Evolutionary conservation across 805 yeast species (phyloP).

Genomic region (Scheffersomyces spartinae): DNA sequence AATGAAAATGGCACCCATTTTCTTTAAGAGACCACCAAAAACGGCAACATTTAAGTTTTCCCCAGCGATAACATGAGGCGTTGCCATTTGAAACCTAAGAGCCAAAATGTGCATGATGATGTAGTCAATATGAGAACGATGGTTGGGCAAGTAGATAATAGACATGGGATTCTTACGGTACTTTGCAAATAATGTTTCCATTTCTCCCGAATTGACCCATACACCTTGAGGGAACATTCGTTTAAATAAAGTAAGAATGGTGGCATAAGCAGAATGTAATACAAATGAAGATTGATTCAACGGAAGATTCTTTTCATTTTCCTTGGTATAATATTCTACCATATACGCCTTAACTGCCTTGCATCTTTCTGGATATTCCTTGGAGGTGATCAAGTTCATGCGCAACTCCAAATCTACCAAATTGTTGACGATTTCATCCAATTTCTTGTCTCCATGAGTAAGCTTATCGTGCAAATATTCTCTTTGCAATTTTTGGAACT

Average conservation of each 20-base stretch:
- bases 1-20: constrained; percentile 46
- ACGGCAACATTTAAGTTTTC: constrained; percentile 51
- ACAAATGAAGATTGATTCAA: constrained; percentile 14
- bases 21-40: constrained; percentile 38
- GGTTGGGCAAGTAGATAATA: constrained; percentile 44
- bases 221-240: constrained; percentile 33
- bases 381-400: constrained; percentile 24
- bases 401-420: constrained; percentile 26
- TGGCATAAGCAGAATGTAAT: constrained; percentile 21
- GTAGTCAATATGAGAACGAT: constrained; percentile 52
- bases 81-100: constrained; percentile 40
- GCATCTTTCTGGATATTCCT: constrained; percentile 20
- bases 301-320: constrained; percentile 28
- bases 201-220: constrained; percentile 23
- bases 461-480: constrained; percentile 22
- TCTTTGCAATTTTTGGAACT: constrained; percentile 16
- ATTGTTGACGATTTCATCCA: constrained; percentile 23
- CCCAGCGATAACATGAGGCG: constrained; percentile 55
- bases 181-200: constrained; percentile 15
- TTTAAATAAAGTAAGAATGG: constrained; percentile 19
- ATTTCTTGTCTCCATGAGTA: constrained; percentile 17
- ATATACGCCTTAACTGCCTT: constrained; percentile 25
- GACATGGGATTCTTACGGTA: constrained; percentile 31
- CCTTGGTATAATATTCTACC: constrained; percentile 21
- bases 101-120: constrained; percentile 44